Evolutionary conservation across 2,329 filamentous ascomycete genomes (phyloP).

Genomic region (Huntiella abstrusa): DNA sequence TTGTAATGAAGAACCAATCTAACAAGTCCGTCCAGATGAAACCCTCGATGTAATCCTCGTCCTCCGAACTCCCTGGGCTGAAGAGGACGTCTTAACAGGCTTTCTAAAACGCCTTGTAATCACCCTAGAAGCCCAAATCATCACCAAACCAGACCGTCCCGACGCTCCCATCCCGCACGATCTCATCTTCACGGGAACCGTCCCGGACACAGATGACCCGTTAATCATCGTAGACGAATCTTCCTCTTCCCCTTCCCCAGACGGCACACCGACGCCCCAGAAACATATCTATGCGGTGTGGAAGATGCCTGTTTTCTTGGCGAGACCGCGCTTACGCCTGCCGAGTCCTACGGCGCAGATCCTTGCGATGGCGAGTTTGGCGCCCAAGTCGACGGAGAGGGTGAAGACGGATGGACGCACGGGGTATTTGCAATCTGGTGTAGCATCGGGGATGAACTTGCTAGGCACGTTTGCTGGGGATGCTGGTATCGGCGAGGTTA

Average conservation of each 20-base stretch:
- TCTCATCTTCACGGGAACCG: constrained; percentile 36
- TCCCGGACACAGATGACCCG: constrained; percentile 31
- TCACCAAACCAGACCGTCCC: constrained; percentile 34
- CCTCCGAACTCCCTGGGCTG: constrained; percentile 42
- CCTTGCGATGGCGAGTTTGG: constrained; percentile 39
- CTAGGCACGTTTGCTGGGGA: constrained; percentile 54
- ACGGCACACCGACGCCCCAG: constrained; percentile 7
- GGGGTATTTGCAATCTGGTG: constrained; percentile 46
- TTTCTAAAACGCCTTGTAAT: constrained; percentile 45
- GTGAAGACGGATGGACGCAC: constrained; percentile 10
- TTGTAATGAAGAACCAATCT: neutral
- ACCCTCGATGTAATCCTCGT: constrained; percentile 49
- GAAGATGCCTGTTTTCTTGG: constrained; percentile 40
- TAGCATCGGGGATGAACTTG: constrained; percentile 56
- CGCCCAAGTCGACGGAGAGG: constrained; percentile 19
- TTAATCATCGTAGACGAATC: constrained; percentile 27
- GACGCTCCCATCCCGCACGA: constrained; percentile 27
- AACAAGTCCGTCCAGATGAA: constrained; percentile 40
- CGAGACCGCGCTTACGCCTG: constrained; percentile 42
- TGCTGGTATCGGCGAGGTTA: constrained; percentile 38
- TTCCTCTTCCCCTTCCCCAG: neutral
- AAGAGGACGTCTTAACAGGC: constrained; percentile 35
- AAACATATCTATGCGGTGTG: constrained; percentile 36
- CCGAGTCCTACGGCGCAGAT: constrained; percentile 50
- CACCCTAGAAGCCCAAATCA: constrained; percentile 45